phyloP scores from a whole-genome alignment of 2,329 filamentous ascomycete genomes.

The Botrytis galanthina region DNA sequence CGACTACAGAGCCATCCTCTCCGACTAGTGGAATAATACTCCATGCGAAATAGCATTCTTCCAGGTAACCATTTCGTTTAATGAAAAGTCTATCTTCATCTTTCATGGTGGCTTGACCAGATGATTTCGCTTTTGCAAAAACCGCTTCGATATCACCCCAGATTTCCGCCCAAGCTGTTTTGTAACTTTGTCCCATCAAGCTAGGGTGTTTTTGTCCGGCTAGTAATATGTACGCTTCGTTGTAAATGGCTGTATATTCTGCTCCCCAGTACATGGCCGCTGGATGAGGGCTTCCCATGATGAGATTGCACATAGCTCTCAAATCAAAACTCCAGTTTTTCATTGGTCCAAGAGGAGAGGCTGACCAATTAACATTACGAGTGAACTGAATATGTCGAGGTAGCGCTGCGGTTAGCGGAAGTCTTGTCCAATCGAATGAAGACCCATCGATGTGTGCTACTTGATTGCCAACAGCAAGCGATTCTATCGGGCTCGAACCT shows the following conservation, averaged over 20 bases:
- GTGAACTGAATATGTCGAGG: conserved; percentile 72
- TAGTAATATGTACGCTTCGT: conserved; percentile 67
- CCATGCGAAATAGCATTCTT: conserved; percentile 72
- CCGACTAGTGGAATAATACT: conserved; percentile 76
- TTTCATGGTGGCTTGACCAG: conserved; percentile 79
- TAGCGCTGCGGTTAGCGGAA: conserved; percentile 61
- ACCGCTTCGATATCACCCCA: conserved; percentile 69
- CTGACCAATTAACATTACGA: conserved; percentile 68
- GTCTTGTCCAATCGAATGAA: conserved; percentile 77
- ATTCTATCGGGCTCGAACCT: not conserved
- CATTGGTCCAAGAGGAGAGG: conserved; percentile 72
- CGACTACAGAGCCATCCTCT: conserved; percentile 69
- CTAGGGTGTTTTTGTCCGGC: conserved; percentile 74
- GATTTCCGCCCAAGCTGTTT: conserved; percentile 67
- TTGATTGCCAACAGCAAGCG: not conserved
- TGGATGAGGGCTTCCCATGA: conserved; percentile 76
- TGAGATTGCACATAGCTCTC: conserved; percentile 74
- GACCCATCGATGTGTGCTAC: conserved; percentile 24
- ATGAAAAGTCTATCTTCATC: conserved; percentile 78
- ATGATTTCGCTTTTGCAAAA: conserved; percentile 64
- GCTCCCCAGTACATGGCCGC: conserved; percentile 78
- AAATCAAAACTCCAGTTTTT: conserved; percentile 70
- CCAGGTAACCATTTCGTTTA: conserved; percentile 64
- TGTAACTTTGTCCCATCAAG: conserved; percentile 72
- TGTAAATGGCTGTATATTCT: conserved; percentile 67